Evolutionary conservation across 352 stramenopile species (phyloP), one percentile per base, ranked within the genome.

Genomic region (Globisporangium uncinulatum): DNA sequence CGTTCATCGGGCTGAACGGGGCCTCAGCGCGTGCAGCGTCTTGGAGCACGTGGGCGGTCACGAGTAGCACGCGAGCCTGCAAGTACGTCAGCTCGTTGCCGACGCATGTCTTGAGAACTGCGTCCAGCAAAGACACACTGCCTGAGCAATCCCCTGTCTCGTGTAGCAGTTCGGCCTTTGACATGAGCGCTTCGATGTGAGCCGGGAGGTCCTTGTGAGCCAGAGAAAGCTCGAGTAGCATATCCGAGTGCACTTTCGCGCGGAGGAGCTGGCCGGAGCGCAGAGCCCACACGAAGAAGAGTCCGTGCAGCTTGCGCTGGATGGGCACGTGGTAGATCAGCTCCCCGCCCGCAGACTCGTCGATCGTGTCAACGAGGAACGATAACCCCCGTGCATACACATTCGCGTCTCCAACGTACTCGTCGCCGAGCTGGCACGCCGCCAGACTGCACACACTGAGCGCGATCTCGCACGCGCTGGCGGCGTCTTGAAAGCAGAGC

Each of bases 211-310:
- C 72, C 49, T 78, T 80, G 29, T 62, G 63, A 29, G 67, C 52
- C 0, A 76, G 71, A 31, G 79, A 91, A 6, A 89, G 59, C 29
- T 52, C 52, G 1, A 81, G 44, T 4, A 89, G 39, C 13, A 67
- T 46, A 4, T 79, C 50, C 37, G 86, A 51, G 63, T 92, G 78
- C 14, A 66, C 51, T 32, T 78, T 59, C 0, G 73, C 75, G 2
- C 73, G 69, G 1, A 24, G 37, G 13, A 69, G 66, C 47, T 92
- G 74, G 0, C 73, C 76, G 34, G 69, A 69, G n/a, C 67, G 56
- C 19, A 87, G 43, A n/a, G 69, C 68, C 78, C 75, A 87, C 21
- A 67, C 51, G 37, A 77, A 76, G 4, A 91, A 70, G 17, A 92
- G 39, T 8, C 67, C 49, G 15, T 90, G 74, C 15, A 86, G 42